phyloP scores from a whole-genome alignment of 495 filamentous ascomycete genomes.

The Annulohypoxylon maeteangense region DNA sequence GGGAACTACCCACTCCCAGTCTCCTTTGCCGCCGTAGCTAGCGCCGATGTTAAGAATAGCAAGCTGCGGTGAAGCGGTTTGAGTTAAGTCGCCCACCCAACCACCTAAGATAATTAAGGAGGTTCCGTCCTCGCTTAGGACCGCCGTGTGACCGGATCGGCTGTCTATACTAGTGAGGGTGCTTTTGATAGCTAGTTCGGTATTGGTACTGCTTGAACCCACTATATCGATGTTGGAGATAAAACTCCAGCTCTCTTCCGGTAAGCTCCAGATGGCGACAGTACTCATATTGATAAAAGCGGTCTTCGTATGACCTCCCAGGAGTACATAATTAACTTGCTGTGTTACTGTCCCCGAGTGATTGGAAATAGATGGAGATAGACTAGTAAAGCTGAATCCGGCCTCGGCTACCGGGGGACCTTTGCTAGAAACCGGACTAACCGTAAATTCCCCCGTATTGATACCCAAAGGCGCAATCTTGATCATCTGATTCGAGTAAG shows the following conservation, averaged over 20 bases:
- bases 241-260: conserved; percentile 88
- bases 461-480: conserved; percentile 60
- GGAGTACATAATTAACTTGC: conserved; percentile 79
- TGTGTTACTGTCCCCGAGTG: conserved; percentile 68
- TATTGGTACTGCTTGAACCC: conserved; percentile 51
- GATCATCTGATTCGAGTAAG: conserved; percentile 82
- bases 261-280: conserved; percentile 85
- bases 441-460: conserved; percentile 23
- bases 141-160: conserved; percentile 85
- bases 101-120: conserved; percentile 83
- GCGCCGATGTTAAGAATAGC: conserved; percentile 77
- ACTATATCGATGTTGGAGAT: conserved; percentile 62
- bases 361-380: conserved; percentile 66
- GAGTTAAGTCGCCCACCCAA: conserved; percentile 84
- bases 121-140: conserved; percentile 79
- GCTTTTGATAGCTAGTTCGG: conserved; percentile 45
- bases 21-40: conserved; percentile 71
- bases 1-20: conserved; percentile 82
- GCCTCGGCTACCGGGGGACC: conserved; percentile 79
- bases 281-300: conserved; percentile 96
- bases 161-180: conserved; percentile 68
- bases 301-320: conserved; percentile 84
- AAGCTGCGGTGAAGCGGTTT: conserved; percentile 81
- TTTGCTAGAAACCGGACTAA: conserved; percentile 42
- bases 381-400: conserved; percentile 82